phyloP scores from a whole-genome alignment of 1,284 basidiomycete species.

The Exobasidium rhododendri region DNA sequence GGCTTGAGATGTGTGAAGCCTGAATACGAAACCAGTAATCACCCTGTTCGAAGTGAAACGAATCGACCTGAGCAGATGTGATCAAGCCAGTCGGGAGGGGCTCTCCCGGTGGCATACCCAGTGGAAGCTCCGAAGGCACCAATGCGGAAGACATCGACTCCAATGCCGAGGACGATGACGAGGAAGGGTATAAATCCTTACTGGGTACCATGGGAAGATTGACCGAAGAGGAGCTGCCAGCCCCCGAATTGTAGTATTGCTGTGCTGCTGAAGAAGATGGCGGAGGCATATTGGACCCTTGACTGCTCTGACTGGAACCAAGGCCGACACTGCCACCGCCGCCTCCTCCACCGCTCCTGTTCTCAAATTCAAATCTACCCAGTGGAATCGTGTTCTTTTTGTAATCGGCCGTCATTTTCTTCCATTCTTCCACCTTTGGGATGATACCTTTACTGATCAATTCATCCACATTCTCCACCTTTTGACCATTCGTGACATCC shows the following conservation, averaged over 20 bases:
- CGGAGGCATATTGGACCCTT: slow-evolving; percentile 5
- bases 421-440: slow-evolving; percentile 97
- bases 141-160: not conserved
- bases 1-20: slow-evolving; percentile 64
- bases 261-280: slow-evolving; percentile 57
- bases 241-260: slow-evolving; percentile 2
- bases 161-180: not conserved
- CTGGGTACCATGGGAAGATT: slow-evolving; percentile 23
- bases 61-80: slow-evolving; percentile 82
- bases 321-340: too few relatives aligned
- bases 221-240: slow-evolving; percentile 9
- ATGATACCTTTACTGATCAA: slow-evolving; percentile 80
- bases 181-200: slow-evolving; percentile 22
- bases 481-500: slow-evolving; percentile 72
- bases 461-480: slow-evolving; percentile 65
- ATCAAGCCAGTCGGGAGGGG: slow-evolving; percentile 65
- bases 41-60: slow-evolving; percentile 92
- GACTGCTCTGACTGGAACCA: too few relatives aligned
- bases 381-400: slow-evolving; percentile 93
- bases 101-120: slow-evolving; percentile 38
- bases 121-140: slow-evolving; percentile 28
- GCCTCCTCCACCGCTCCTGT: not conserved
- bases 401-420: slow-evolving; percentile 87
- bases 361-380: slow-evolving; percentile 70
- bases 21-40: slow-evolving; percentile 97